Evolutionary conservation across 805 yeast species (phyloP), one percentile per base, ranked within the genome.

Genomic region (Saturnispora kantuleensis): DNA sequence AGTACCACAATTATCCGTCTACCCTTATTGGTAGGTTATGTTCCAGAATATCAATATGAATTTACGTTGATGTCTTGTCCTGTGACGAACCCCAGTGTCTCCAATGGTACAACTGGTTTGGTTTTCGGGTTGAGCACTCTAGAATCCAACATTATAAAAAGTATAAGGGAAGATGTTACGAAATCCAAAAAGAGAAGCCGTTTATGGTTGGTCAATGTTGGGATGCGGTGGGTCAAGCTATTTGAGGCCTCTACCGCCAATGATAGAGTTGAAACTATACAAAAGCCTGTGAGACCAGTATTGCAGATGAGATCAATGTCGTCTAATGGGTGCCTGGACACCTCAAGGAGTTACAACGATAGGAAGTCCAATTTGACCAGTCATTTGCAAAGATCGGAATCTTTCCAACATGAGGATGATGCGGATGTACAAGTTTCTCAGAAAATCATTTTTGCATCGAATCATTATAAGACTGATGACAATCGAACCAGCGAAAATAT

Each of bases 11-110:
- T 41, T 11, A 45, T 41, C n/a, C 38, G 44, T 10, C 42, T 61
- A n/a, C 65, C 64, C 10, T 32, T 54, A 11, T 31, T 60, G 34
- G 54, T 53, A 1, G 68, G 68, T 5, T 76, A 68, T 51, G 58
- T 69, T 4, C 76, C 74, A 26, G 75, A 73, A 47, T 76, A 66
- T 50, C 56, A 77, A 35, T 74, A 78, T 0, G 80, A 75, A 50
- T 76, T 70, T 51, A 57, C 63, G 11, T 48, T 76, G 26, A 76
- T 72, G 62, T 67, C 77, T 29, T 76, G 80, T 50, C 74, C 78
- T 0, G 60, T 43, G 10, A 13, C 46, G 9, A 43, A 43, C 13
- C 41, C 42, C 12, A 43, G 34, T 37, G 41, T 43, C 34, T 15
- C 41, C 10, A 37, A 37, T 26, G 41, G 41, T 31, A 31, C 36